Evolutionary conservation across 768 basidiomycete species (phyloP).

Genomic region (Pleurotus ostreatus): DNA sequence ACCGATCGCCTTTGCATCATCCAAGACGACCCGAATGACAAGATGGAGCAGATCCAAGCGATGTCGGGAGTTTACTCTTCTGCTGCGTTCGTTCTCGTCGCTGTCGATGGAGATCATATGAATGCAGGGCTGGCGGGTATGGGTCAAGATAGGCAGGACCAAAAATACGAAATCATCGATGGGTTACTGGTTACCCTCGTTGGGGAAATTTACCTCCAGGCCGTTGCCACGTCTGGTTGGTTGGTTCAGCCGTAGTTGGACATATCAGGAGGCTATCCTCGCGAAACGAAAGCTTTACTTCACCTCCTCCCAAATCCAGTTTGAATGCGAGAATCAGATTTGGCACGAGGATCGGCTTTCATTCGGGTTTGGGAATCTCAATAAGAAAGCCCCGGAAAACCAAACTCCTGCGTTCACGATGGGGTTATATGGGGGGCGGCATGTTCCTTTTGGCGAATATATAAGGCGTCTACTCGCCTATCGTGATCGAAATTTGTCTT

Average conservation of each 20-base stretch:
- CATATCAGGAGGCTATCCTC: constrained; percentile 1
- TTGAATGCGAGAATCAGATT: background rate
- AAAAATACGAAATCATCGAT: background rate
- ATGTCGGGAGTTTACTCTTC: constrained; percentile 3
- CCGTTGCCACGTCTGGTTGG: no score
- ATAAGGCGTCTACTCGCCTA: background rate
- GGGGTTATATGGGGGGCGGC: background rate
- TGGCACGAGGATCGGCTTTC: constrained; percentile 2
- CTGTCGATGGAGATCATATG: constrained; percentile 1
- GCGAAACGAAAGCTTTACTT: constrained; percentile 1
- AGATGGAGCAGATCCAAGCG: background rate
- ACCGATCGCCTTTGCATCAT: constrained; percentile 1
- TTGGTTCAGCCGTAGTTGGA: background rate
- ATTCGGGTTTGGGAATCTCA: background rate
- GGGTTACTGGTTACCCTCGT: background rate
- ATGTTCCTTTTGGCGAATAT: background rate
- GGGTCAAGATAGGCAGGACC: background rate
- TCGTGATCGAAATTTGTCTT: background rate
- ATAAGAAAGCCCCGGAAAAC: background rate
- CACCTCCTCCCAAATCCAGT: background rate
- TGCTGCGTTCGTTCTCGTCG: background rate
- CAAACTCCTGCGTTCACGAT: background rate
- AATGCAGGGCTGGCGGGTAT: background rate
- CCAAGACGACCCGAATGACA: background rate
- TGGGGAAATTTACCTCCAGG: background rate